Base-by-base conservation (phyloP, 305 asterid species). In the Caryopteris hybrid region DNA sequence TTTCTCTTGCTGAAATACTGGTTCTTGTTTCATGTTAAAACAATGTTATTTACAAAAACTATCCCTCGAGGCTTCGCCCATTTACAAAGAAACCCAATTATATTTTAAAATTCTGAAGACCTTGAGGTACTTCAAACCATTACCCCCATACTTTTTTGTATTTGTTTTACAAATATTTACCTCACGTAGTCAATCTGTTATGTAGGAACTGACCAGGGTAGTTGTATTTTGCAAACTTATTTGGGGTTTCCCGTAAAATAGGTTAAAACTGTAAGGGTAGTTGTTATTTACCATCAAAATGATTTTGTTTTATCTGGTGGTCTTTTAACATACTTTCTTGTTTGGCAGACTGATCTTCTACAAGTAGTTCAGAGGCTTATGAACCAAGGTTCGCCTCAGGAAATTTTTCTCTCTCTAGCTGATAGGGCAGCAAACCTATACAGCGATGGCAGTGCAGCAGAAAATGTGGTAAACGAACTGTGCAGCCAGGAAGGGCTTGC, bases 281-380 rank as follows among this genome's bases (percentile, higher is more conserved):
- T 29, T 53, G 11, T 8, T n/a, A 27, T 53, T 13, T 53, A 6
- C 39, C 17, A 22, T 22, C 5, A 0, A 10, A 25, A 43, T 11
- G 33, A 4, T 21, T 16, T 47, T 14, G 46, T 42, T 6, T 18
- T 7, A 20, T 50, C 6, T 12, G 16, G 33, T 12, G 7, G 66
- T 45, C 8, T 43, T n/a, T 0, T 33, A 13, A n/a, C 6, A 14
- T 21, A 12, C 9, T 33, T 57, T 56, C 63, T 56, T 5, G 5
- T 25, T 13, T 65, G 10, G 61, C 84, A 82, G 88, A 47, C 69
- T 33, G 81, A 75, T 64, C 78, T 85, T 57, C 84, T 65, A 43
- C 82, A 70, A 65, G 84, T 85, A 54, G 81, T 80, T 41, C 82
- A 71, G 78, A 77, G 77, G 72, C 86, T 85, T 55, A 84, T 74